Conservation (phyloP, 805 yeast genomes). For the Candida jianshihensis region DNA sequence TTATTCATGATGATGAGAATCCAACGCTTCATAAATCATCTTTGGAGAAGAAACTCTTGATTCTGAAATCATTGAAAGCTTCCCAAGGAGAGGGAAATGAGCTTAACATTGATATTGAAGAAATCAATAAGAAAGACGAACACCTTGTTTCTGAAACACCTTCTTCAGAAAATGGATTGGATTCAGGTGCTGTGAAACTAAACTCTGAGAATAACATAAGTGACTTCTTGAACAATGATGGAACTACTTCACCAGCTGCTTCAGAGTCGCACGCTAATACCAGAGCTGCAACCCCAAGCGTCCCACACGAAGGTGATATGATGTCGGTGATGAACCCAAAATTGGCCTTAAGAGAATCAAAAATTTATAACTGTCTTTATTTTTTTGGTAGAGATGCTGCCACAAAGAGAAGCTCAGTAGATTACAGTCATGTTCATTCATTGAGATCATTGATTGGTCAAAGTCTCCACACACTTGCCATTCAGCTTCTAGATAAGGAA, state of each 20-base stretch:
- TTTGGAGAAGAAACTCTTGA: slow-evolving; percentile 22
- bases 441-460: slow-evolving; percentile 54
- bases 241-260: too few relatives aligned
- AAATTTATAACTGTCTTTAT: slow-evolving; percentile 58
- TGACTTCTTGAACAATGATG: slow-evolving; percentile 5
- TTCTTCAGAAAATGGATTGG: slow-evolving; percentile 13
- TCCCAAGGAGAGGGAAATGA: slow-evolving; percentile 28
- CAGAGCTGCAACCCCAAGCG: slow-evolving; percentile 21
- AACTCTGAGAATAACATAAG: slow-evolving; percentile 23
- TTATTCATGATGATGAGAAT: slow-evolving; percentile 24
- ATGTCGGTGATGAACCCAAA: slow-evolving; percentile 47
- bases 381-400: slow-evolving; percentile 50
- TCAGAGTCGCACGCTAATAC: too few relatives aligned
- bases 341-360: slow-evolving; percentile 50
- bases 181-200: slow-evolving; percentile 20
- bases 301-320: slow-evolving; percentile 25
- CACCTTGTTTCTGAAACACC: slow-evolving; percentile 8
- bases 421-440: slow-evolving; percentile 50
- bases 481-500: slow-evolving; percentile 38
- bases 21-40: slow-evolving; percentile 7
- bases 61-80: slow-evolving; percentile 30
- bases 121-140: slow-evolving; percentile 25
- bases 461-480: slow-evolving; percentile 51
- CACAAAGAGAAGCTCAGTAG: slow-evolving; percentile 34
- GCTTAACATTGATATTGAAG: slow-evolving; percentile 31